Evolutionary conservation across 106 monocot genomes (phyloP), one percentile per base, ranked within the genome.

Genomic region (Hemerocallis citrina): DNA sequence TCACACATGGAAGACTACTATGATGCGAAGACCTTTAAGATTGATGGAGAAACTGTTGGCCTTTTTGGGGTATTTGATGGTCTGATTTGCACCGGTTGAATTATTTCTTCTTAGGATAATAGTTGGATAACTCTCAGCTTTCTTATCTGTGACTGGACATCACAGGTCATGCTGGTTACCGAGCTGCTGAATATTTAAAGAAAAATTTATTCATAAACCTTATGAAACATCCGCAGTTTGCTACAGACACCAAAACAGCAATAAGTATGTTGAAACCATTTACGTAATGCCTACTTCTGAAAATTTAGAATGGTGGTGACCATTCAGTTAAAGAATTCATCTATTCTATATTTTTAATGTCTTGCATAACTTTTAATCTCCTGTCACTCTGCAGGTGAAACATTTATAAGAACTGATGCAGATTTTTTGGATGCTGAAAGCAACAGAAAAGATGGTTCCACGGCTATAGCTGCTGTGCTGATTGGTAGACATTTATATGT

Each of bases 361-460:
- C 1, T 9, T 23, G 6, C 8, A 47, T 7, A 21, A 9, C 29
- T 34, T 34, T 20, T 12, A 40, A 6, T 27, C 36, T 39, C 35
- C 29, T 62, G 42, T 33, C 21, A 30, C 7, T 69, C 7, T 69
- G 19, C 78, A 95, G 95, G 62, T 70, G 95, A 95, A 59, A 95
- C 86, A 52, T 95, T 86, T 59, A 62, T 71, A 37, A 83, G 70
- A 64, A 95, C 95, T 43, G 95, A 95, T 72, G 73, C 83, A 22
- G 78, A 95, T 37, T 90, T 95, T 60, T 72, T 95, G 66, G 78
- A 90, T 67, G 52, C 74, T 45, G 86, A 94, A 76, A 71, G 69
- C 19, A 81, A 76, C 63, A 77, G 89, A 68, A 86, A 95, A 81
- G 95, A 95, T 72, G 95, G 95, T 19, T 95, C 95, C 32, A 95